Base-by-base conservation (phyloP, 257 asterid species). In the Rhazya stricta region DNA sequence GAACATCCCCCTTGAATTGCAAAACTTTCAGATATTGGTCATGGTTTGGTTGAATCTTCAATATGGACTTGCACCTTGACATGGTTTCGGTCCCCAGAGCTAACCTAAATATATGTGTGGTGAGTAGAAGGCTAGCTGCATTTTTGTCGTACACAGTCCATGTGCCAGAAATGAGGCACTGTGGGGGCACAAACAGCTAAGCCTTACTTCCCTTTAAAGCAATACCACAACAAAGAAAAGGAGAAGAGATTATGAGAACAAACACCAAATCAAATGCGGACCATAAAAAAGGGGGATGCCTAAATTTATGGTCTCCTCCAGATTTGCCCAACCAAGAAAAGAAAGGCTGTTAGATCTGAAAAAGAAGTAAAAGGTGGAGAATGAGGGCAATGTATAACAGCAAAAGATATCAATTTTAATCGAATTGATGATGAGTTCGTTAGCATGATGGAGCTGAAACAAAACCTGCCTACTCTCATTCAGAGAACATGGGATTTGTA, bases 401-500 rank as follows among this genome's bases (percentile, higher is more conserved):
- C 46, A 57, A 76, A n/a, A 62, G 9, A 53, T 42, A 46, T 43
- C 23, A 37, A 51, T 57, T 41, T 30, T 39, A 61, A n/a, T 0
- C 54, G 67, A 48, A 61, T 50, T 9, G 34, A 67, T 76, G 39
- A 56, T 43, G 29, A 7, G 18, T 8, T 29, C 66, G 1, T 21
- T 23, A 77, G 18, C 8, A 73, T 60, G 10, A 74, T 61, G 77
- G 77, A 74, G 23, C 60, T 74, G 19, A 74, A 13, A 21, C 76
- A 71, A 15, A 37, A 80, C 65, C 74, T 88, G 77, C 83, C 76
- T 56, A 45, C 27, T 75, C 85, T 87, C 34, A 70, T 61, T 46
- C 79, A 65, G 29, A 90, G 83, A 86, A 77, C 88, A 61, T 73
- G 84, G 83, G 84, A 79, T 66, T 78, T 90, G 77, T 82, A 83